Evolutionary conservation across 306 rosid species (phyloP).

Genomic region (Luffa acutangula): DNA sequence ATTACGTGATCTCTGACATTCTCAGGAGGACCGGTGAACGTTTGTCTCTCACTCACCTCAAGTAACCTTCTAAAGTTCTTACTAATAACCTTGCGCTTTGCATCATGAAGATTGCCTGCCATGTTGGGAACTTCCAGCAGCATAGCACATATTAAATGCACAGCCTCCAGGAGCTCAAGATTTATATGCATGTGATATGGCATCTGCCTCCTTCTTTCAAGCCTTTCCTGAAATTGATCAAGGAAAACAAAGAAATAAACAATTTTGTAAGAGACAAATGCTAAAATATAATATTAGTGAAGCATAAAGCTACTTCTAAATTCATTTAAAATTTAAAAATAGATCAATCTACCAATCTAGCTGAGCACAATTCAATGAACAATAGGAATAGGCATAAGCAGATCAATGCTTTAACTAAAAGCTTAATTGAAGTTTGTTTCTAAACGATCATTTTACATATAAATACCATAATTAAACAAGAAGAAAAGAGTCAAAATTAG

Average conservation of each 20-base stretch:
- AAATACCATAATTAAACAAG: not conserved
- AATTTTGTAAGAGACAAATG: not conserved
- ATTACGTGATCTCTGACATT: conserved; percentile 86
- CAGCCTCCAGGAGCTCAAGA: conserved; percentile 87
- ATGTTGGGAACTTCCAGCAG: conserved; percentile 92
- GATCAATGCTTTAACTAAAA: not conserved
- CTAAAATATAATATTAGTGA: not conserved
- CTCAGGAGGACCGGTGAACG: conserved; percentile 91
- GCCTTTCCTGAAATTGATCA: conserved; percentile 57
- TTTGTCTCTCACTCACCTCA: conserved; percentile 73
- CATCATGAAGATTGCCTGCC: conserved; percentile 76
- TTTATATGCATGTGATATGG: conserved; percentile 99
- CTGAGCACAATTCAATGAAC: not conserved
- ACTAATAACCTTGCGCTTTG: conserved; percentile 66
- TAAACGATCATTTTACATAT: not conserved
- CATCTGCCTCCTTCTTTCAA: conserved; percentile 97
- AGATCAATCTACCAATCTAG: not conserved
- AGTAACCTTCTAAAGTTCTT: conserved; percentile 71
- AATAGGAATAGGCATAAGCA: not conserved
- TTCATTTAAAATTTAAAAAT: not conserved
- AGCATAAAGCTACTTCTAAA: not conserved
- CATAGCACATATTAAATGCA: conserved; percentile 91
- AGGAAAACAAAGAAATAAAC: not conserved
- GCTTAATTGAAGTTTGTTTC: not conserved
- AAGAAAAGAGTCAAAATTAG: not conserved